Percentiles rank a stretch among this genome's conserved stretches.
Evolutionary conservation across 2,329 filamentous ascomycete species (phyloP).

Genomic region (Fusarium subtropicale): DNA sequence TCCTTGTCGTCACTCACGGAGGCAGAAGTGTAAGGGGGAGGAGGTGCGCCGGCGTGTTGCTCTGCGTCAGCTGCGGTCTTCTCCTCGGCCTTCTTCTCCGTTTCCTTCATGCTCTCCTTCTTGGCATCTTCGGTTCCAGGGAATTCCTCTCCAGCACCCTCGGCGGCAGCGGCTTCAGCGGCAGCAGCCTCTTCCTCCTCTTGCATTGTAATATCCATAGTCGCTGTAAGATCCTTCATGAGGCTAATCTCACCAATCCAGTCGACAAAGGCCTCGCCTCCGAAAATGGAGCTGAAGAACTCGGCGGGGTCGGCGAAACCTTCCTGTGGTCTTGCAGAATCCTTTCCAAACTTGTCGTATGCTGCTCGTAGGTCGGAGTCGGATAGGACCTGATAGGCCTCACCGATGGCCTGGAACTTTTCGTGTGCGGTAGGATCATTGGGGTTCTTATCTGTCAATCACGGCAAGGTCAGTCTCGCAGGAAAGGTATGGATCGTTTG

Average conservation of each 20-base stretch:
- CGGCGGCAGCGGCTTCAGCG: slow-evolving; percentile 60
- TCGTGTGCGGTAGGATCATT: slow-evolving; percentile 93
- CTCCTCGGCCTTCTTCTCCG: slow-evolving; percentile 45
- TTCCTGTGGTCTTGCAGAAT: slow-evolving; percentile 87
- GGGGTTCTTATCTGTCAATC: slow-evolving; percentile 87
- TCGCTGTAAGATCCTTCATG: slow-evolving; percentile 97
- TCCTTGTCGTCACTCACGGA: slow-evolving; percentile 55
- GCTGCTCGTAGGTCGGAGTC: slow-evolving; percentile 87
- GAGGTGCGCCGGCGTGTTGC: slow-evolving; percentile 46
- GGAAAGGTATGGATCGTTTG: neutral
- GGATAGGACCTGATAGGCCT: slow-evolving; percentile 83
- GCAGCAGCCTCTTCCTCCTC: slow-evolving; percentile 75
- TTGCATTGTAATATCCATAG: slow-evolving; percentile 97
- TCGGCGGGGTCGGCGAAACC: slow-evolving; percentile 97
- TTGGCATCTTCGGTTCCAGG: slow-evolving; percentile 68
- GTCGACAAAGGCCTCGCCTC: slow-evolving; percentile 93
- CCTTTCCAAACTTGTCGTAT: slow-evolving; percentile 98
- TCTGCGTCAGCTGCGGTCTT: slow-evolving; percentile 44
- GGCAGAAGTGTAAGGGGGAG: slow-evolving; percentile 54
- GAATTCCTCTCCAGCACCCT: slow-evolving; percentile 64
- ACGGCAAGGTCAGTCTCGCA: slow-evolving; percentile 20
- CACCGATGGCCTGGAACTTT: slow-evolving; percentile 89
- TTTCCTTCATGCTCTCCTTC: slow-evolving; percentile 64
- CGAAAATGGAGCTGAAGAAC: slow-evolving; percentile 99
- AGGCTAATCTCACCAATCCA: slow-evolving; percentile 98